Conservation (phyloP, 805 yeast genomes). For the Candida succiphila region DNA sequence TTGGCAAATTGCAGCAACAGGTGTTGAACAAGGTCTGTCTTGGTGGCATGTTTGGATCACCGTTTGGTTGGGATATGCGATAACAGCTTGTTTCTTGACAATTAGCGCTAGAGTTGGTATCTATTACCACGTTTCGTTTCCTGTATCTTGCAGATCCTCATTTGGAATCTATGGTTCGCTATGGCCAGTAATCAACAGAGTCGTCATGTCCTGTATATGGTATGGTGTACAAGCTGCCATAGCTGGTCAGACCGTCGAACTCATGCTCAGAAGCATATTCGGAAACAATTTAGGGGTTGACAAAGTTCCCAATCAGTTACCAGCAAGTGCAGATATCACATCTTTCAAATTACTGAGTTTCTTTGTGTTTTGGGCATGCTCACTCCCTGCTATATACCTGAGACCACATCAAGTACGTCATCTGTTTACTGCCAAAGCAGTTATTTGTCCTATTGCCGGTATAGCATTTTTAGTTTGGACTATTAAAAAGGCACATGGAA, state of each 20-base stretch:
- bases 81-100: conserved; percentile 62
- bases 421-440: conserved; percentile 74
- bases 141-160: conserved; percentile 70
- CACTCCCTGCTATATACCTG: conserved; percentile 72
- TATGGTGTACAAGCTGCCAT: conserved; percentile 79
- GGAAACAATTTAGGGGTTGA: conserved; percentile 45
- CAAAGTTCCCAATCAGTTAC: conserved; percentile 42
- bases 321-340: conserved; percentile 43
- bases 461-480: conserved; percentile 80
- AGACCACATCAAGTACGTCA: conserved; percentile 78
- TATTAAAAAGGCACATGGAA: conserved; percentile 67
- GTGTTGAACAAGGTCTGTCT: conserved; percentile 62
- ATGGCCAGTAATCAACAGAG: conserved; percentile 86
- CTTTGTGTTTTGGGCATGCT: conserved; percentile 73
- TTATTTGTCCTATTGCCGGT: conserved; percentile 74
- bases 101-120: conserved; percentile 74
- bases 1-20: conserved; percentile 87
- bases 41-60: conserved; percentile 93
- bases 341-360: conserved; percentile 67
- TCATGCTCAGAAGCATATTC: conserved; percentile 71
- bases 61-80: conserved; percentile 75
- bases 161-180: conserved; percentile 82
- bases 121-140: conserved; percentile 74
- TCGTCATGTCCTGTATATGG: conserved; percentile 74
- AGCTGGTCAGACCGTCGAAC: conserved; percentile 72